Percentiles rank a stretch among this genome's conserved stretches.
Conservation (phyloP, 371 early-diverging fungal genomes). For the Capillidium heterosporum region DNA sequence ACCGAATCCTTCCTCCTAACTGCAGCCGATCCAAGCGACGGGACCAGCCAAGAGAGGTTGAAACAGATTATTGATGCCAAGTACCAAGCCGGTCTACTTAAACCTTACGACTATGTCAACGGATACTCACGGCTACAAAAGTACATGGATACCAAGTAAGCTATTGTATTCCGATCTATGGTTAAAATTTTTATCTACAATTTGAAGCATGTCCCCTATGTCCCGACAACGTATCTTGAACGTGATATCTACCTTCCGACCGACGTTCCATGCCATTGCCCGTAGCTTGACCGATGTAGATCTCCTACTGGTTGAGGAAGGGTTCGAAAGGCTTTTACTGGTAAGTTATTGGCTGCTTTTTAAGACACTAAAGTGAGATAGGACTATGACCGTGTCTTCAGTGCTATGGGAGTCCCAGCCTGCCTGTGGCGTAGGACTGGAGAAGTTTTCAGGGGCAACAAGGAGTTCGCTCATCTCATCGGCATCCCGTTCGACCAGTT, state of each 20-base stretch:
- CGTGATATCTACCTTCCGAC: conserved; percentile 74
- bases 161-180: neutral
- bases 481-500: conserved; percentile 56
- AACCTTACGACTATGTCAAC: conserved; percentile 84
- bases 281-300: conserved; percentile 82
- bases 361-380: conserved; percentile 8
- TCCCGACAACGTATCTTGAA: conserved; percentile 57
- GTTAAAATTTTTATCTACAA: neutral
- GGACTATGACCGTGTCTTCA: conserved; percentile 87
- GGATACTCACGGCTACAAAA: conserved; percentile 71
- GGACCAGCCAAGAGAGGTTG: conserved; percentile 57
- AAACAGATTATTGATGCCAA: conserved; percentile 79
- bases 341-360: conserved; percentile 13
- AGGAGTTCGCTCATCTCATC: conserved; percentile 76
- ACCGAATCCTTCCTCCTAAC: conserved; percentile 75
- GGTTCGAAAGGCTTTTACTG: conserved; percentile 77
- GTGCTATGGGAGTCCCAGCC: conserved; percentile 84
- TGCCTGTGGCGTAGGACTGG: conserved; percentile 89
- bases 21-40: conserved; percentile 73
- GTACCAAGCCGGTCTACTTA: conserved; percentile 78
- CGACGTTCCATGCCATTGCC: conserved; percentile 64
- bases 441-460: conserved; percentile 86
- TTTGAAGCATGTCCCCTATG: conserved; percentile 41
- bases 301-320: conserved; percentile 76
- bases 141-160: conserved; percentile 75